phyloP scores from a whole-genome alignment of 1,284 basidiomycete species.

The Cutaneotrichosporon cavernicola region DNA sequence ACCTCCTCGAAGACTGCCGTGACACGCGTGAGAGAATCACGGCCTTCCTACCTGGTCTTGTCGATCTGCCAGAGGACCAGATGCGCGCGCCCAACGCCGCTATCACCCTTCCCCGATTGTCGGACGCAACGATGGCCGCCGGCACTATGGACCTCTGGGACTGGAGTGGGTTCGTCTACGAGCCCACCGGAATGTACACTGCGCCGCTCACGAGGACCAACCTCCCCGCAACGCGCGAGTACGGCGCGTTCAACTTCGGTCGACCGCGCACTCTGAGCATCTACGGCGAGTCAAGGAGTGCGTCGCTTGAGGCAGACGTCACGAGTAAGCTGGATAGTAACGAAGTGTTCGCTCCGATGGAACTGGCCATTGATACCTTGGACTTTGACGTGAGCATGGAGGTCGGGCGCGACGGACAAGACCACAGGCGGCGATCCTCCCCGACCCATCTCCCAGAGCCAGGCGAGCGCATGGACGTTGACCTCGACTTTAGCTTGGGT shows the following conservation, averaged over 20 bases:
- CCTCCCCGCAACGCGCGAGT: conserved; percentile 36
- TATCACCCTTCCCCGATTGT: conserved; percentile 44
- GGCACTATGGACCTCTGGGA: conserved; percentile 41
- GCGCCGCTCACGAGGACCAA: conserved; percentile 27
- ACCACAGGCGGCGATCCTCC: conserved; percentile 4
- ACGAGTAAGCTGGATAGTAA: conserved; percentile 72
- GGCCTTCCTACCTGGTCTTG: conserved; percentile 86
- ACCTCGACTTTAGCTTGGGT: conserved; percentile 9
- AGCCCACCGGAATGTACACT: conserved; percentile 19
- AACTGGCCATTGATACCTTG: conserved; percentile 39
- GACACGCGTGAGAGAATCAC: conserved; percentile 94
- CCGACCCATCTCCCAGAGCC: conserved; percentile 52
- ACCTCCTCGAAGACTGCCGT: conserved; percentile 95
- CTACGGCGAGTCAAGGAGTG: conserved; percentile 43
- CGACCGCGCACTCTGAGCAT: conserved; percentile 52
- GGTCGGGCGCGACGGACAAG: conserved; percentile 67
- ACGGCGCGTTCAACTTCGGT: conserved; percentile 50
- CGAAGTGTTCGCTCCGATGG: conserved; percentile 60
- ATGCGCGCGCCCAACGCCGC: conserved; percentile 76
- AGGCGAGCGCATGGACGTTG: conserved; percentile 27
- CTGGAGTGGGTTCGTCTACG: conserved; percentile 31
- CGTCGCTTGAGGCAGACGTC: conserved; percentile 28
- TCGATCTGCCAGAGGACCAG: conserved; percentile 93
- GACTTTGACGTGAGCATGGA: conserved; percentile 55
- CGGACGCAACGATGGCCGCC: not conserved